A percentile compares a stretch with the other conserved stretches of the same genome.
Conservation (phyloP, 352 stramenopile genomes). For the Phytophthora cactorum region DNA sequence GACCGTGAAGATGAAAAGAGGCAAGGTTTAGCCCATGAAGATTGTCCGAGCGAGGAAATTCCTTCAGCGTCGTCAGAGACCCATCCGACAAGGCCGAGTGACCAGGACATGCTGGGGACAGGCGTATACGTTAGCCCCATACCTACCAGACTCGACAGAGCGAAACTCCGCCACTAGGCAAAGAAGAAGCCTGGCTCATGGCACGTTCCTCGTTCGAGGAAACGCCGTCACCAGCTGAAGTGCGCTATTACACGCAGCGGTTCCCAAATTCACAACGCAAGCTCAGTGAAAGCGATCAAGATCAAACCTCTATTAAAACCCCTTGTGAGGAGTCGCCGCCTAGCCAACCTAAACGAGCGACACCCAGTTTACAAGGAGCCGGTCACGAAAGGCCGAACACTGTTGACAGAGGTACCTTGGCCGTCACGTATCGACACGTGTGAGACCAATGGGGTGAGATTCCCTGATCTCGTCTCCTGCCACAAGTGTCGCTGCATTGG, state of each 20-base stretch:
- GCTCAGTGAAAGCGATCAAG: neutral
- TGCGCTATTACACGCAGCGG: neutral
- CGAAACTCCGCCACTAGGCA: neutral
- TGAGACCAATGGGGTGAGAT: neutral
- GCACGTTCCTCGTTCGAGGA: neutral
- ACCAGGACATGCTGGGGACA: neutral
- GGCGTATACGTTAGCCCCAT: neutral
- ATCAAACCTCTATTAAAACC: neutral
- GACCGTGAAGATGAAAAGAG: too few species aligned
- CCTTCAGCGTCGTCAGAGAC: neutral
- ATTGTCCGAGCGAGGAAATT: neutral
- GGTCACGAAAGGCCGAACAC: neutral
- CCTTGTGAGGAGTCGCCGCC: too few species aligned
- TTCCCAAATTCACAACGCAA: neutral
- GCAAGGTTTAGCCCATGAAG: too few species aligned
- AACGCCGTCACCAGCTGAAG: neutral
- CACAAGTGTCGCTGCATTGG: neutral
- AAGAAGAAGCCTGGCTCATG: neutral
- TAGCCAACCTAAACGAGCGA: neutral
- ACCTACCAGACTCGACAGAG: neutral
- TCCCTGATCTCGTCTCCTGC: neutral
- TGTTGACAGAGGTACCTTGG: neutral
- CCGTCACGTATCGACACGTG: neutral
- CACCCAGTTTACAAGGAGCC: neutral
- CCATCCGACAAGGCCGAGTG: neutral